Evolutionary conservation across 176 grass and related monocot species (phyloP), one percentile per base, ranked within the genome.

Genomic region (Luzula sylvatica): DNA sequence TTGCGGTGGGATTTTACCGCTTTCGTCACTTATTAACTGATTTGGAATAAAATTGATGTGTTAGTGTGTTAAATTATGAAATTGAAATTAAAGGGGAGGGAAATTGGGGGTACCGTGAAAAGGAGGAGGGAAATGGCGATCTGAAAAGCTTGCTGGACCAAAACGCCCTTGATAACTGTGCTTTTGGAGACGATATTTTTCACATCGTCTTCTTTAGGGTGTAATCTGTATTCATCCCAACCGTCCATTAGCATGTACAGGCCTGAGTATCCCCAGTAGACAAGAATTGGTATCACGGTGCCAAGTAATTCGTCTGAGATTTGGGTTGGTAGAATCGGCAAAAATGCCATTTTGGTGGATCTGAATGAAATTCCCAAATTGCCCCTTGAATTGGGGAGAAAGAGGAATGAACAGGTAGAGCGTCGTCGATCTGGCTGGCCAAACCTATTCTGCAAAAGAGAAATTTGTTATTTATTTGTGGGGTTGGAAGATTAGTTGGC

Each of bases 211-310:
- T 57, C 70, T 65, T 94, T 87, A 38, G 87, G 87, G 46, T 94
- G 87, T 26, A 94, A 76, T 65, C 87, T 17, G 68, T 94, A 94
- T 52, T 82, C 68, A 38, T 94, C 82, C 47, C 84, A 55, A 8
- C 47, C 72, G 18, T 82, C 82, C 44, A 94, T 23, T 43, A 79
- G 28, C 60, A 76, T 30, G 72, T 94, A 87, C 25, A 94, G 13
- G 26, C 82, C 87, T 7, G 87, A 94, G 61, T 94, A 94, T 35
- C 82, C 58, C 87, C 87, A 94, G 61, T 94, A 94, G 51, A 94
- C 87, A 2, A 70, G 82, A 49, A 94, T 82, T 6, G 87, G 87
- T 55, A 94, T 77, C 50, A 94, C 82, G 1, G 87, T 94, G 60
- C 87, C 87, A 30, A 94, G 56, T 72, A 94, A 61, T 65, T 87